Evolutionary conservation across 768 basidiomycete genomes (phyloP).

Genomic region (Panus rudis): DNA sequence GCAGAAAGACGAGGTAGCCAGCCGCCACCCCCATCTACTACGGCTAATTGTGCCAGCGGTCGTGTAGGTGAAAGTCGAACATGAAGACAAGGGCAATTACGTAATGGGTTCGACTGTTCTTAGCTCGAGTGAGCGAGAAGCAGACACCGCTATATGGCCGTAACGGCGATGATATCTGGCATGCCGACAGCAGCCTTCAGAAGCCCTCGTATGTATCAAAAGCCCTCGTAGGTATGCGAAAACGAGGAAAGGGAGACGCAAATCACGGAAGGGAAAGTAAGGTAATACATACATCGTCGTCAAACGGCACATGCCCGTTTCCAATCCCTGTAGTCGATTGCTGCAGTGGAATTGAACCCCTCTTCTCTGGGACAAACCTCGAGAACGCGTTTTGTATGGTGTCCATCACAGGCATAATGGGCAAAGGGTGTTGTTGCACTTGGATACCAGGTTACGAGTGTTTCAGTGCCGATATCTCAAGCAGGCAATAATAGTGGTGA

Average conservation of each 20-base stretch:
- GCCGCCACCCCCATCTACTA: slow-evolving; percentile 14
- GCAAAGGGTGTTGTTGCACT: too few species aligned
- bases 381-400: slow-evolving; percentile 43
- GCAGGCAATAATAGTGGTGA: too few species aligned
- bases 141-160: too few species aligned
- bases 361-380: slow-evolving; percentile 41
- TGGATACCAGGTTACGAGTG: too few species aligned
- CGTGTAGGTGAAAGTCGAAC: slow-evolving; percentile 25
- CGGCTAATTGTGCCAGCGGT: background rate
- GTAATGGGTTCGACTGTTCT: slow-evolving; percentile 29
- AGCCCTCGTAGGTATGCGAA: slow-evolving; percentile 10
- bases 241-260: slow-evolving; percentile 6
- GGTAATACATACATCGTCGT: slow-evolving; percentile 61
- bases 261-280: slow-evolving; percentile 2
- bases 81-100: slow-evolving; percentile 35
- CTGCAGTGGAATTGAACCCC: slow-evolving; percentile 25
- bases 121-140: too few species aligned
- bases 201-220: too few species aligned
- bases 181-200: too few species aligned
- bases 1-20: slow-evolving; percentile 45
- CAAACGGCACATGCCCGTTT: slow-evolving; percentile 47
- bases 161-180: too few species aligned
- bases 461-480: too few species aligned
- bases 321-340: slow-evolving; percentile 52
- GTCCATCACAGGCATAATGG: slow-evolving; percentile 61